Evolutionary conservation across 129 eudicot genomes (phyloP).

Genomic region (Artemisia argyi): DNA sequence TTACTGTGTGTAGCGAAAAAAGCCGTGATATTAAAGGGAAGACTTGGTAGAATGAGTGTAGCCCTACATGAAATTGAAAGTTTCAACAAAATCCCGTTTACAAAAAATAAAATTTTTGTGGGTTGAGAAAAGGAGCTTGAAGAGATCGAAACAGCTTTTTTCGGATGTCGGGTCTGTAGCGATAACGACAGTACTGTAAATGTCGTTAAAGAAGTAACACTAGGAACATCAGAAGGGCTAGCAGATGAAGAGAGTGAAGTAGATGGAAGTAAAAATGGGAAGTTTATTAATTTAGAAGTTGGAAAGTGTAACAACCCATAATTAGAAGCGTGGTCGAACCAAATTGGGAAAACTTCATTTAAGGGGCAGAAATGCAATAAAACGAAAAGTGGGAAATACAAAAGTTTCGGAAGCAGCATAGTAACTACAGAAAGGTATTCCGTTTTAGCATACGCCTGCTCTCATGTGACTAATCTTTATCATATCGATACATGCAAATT

Average conservation of each 20-base stretch:
- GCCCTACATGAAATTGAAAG: conserved; percentile 55
- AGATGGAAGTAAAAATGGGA: conserved; percentile 49
- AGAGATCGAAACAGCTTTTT: conserved; percentile 72
- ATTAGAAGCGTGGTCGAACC: conserved; percentile 72
- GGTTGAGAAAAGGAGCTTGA: conserved; percentile 78
- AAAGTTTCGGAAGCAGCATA: conserved; percentile 53
- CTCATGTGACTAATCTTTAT: no score
- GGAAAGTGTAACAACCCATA: conserved; percentile 72
- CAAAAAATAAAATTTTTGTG: conserved; percentile 55
- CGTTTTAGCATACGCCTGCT: no score
- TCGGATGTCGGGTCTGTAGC: conserved; percentile 59
- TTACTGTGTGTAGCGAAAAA: conserved; percentile 26
- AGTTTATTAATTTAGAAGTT: conserved; percentile 56
- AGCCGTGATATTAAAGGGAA: conserved; percentile 58
- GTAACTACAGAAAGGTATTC: no score
- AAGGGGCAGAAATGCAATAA: conserved; percentile 71
- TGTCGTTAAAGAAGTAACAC: conserved; percentile 36
- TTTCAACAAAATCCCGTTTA: conserved; percentile 57
- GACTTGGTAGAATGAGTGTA: conserved; percentile 85
- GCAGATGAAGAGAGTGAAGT: conserved; percentile 73
- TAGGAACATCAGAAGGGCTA: conserved; percentile 64
- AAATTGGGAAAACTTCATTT: conserved; percentile 51
- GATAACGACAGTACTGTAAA: conserved; percentile 33
- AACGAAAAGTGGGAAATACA: conserved; percentile 67
- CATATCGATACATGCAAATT: no score